Evolutionary conservation across 1,284 basidiomycete species (phyloP), one percentile per base, ranked within the genome.

Genomic region (Ceratobasidium papillatum): DNA sequence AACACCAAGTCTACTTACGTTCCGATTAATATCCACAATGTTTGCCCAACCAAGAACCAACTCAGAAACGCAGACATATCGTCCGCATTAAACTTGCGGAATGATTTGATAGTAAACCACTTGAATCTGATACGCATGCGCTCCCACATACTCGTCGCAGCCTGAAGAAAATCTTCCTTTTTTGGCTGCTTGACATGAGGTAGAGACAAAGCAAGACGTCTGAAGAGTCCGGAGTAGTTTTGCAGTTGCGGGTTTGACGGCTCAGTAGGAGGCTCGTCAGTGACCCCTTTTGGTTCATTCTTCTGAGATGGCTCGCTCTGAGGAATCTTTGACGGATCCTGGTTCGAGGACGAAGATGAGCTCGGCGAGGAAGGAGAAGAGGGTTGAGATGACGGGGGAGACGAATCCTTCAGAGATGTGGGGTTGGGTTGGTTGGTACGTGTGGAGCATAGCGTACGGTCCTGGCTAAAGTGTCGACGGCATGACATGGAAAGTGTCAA

Each of bases 21-120:
- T 82, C 95, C 96, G 66, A 99, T 86, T 73, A 98, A 85, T 78
- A 99, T 92, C 93, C 96, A 98, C 22, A 95, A 83, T 2, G 94
- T 95, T 80, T 99, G 95, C 76, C 96, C 96, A 83, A 99, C 91
- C 58, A 98, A 83, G 79, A 98, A 94, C 90, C 96, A 95, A 61
- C 94, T 97, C 58, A 98, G 84, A 83, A 99, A 99, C 0, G 96
- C 97, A 68, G 95, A 97, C 75, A 98, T 93, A 81, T 99, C 98
- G 81, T 99, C 98, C 63, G 94, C 92, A 78, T 98, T 96, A 84
- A 98, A 99, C 78, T 91, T 91, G 41, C 97, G 89, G 84, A 98
- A 99, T 0, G 95, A 95, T 77, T 94, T 89, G 79, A 99, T 98
- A 11, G 95, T 96, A 78, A 97, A 93, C 98, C 98, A 99, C 81